phyloP scores from a whole-genome alignment of 1,284 basidiomycete genomes.

The Anthracocystis panici-leucophaei region DNA sequence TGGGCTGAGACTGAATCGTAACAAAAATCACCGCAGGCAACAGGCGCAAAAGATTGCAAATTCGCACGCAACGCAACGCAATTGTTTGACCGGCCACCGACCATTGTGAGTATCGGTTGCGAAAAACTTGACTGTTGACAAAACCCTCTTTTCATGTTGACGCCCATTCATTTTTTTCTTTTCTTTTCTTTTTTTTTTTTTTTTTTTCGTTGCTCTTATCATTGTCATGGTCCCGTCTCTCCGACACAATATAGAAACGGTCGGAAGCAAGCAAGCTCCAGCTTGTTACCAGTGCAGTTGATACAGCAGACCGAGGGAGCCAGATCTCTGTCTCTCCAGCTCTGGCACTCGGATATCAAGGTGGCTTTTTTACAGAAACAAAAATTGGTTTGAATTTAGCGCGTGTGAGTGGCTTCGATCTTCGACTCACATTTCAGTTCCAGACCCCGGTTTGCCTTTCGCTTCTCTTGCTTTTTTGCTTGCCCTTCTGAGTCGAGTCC shows the following conservation, averaged over 20 bases:
- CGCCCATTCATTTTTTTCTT: not conserved
- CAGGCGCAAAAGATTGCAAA: not conserved
- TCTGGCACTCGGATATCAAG: too few relatives aligned
- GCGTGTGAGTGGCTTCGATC: constrained; percentile 13
- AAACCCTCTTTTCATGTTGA: constrained; percentile 1
- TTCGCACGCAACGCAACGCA: too few relatives aligned
- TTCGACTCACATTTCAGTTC: constrained; percentile 32
- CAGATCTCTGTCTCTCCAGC: too few relatives aligned
- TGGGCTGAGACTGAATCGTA: constrained; percentile 1
- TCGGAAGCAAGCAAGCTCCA: too few relatives aligned
- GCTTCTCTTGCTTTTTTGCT: not conserved
- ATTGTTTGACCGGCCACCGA: too few relatives aligned
- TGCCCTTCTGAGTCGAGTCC: not conserved
- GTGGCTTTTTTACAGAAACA: not conserved
- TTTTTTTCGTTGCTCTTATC: too few relatives aligned
- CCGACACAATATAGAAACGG: too few relatives aligned
- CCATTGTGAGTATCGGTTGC: not conserved
- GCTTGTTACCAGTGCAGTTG: too few relatives aligned
- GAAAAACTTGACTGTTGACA: constrained; percentile 1
- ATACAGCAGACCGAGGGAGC: too few relatives aligned
- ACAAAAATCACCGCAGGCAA: not conserved
- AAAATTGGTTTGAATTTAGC: not conserved
- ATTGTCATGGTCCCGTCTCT: too few relatives aligned
- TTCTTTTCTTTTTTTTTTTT: too few relatives aligned
- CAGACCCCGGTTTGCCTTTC: constrained; percentile 21